Conservation (phyloP, 2,329 filamentous ascomycete species). For the Paracoccidioides lutzii region DNA sequence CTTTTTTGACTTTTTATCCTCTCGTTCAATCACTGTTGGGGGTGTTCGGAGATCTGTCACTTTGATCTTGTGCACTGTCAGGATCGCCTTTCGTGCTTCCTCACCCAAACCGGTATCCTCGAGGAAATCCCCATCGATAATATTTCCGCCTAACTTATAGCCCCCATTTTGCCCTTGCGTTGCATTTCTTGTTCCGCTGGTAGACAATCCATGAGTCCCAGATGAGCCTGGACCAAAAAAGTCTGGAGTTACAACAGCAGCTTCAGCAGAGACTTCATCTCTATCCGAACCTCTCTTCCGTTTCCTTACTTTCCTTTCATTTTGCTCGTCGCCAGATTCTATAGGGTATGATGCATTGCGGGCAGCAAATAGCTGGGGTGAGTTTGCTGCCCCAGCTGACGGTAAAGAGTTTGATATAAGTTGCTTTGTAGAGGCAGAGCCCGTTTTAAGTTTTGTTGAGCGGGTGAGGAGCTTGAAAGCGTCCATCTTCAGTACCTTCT, state of each 20-base stretch:
- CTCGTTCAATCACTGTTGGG: slow-evolving; percentile 14
- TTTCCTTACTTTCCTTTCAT: slow-evolving; percentile 21
- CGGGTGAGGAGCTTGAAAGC: slow-evolving; percentile 34
- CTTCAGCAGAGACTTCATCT: slow-evolving; percentile 10
- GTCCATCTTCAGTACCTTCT: slow-evolving; percentile 25
- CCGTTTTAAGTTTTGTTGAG: slow-evolving; percentile 31
- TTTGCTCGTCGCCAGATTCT: neutral
- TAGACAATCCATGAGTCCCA: slow-evolving; percentile 5
- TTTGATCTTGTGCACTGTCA: slow-evolving; percentile 74
- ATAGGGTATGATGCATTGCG: slow-evolving; percentile 17
- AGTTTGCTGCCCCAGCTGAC: slow-evolving; percentile 28
- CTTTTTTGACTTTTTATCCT: slow-evolving; percentile 28
- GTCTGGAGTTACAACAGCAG: slow-evolving; percentile 20
- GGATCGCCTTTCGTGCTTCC: slow-evolving; percentile 58
- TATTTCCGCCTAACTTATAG: slow-evolving; percentile 16
- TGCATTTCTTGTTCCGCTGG: slow-evolving; percentile 12
- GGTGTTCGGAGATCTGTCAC: slow-evolving; percentile 54
- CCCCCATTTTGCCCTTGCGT: slow-evolving; percentile 5
- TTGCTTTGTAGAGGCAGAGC: slow-evolving; percentile 15
- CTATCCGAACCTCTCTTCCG: slow-evolving; percentile 24
- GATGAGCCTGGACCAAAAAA: slow-evolving; percentile 23
- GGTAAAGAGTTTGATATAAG: slow-evolving; percentile 22
- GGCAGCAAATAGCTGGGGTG: slow-evolving; percentile 27
- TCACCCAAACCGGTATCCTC: slow-evolving; percentile 40
- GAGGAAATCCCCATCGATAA: slow-evolving; percentile 10